Conservation (phyloP, 2,329 filamentous ascomycete species). For the Stemphylium vesicarium region DNA sequence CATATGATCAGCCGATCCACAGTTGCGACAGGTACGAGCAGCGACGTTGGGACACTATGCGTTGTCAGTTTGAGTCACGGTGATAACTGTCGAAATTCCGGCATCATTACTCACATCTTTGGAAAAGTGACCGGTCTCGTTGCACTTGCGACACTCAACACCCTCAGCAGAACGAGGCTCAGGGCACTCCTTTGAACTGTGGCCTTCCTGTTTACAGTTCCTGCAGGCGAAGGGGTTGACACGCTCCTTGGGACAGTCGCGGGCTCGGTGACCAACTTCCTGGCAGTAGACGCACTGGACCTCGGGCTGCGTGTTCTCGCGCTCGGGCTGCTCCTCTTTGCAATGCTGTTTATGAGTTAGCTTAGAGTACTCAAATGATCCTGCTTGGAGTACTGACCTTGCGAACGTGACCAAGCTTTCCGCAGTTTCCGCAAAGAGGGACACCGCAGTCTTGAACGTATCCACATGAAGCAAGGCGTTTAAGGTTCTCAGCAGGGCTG, state of each 20-base stretch:
- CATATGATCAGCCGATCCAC: constrained; percentile 46
- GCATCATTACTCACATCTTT: constrained; percentile 31
- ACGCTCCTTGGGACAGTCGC: constrained; percentile 65
- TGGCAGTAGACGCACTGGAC: constrained; percentile 71
- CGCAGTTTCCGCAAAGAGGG: constrained; percentile 68
- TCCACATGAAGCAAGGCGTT: constrained; percentile 70
- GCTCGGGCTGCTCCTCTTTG: constrained; percentile 62
- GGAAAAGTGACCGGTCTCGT: constrained; percentile 55
- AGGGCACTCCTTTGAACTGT: constrained; percentile 48
- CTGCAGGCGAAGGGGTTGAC: constrained; percentile 70
- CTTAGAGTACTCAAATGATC: neutral
- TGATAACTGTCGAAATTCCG: neutral
- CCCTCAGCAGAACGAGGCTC: constrained; percentile 58
- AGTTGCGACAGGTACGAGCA: constrained; percentile 46
- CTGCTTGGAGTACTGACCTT: constrained; percentile 38
- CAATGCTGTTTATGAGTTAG: constrained; percentile 55
- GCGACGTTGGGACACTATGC: constrained; percentile 42
- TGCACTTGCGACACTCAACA: constrained; percentile 71
- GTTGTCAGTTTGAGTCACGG: constrained; percentile 19
- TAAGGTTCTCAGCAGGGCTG: constrained; percentile 64
- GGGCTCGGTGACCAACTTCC: constrained; percentile 68
- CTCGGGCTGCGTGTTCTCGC: constrained; percentile 48
- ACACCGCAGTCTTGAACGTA: constrained; percentile 66
- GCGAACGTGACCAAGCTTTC: constrained; percentile 67
- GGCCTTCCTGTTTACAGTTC: constrained; percentile 65